Conservation (phyloP, 331 rosid species). For the Ulmus americana region DNA sequence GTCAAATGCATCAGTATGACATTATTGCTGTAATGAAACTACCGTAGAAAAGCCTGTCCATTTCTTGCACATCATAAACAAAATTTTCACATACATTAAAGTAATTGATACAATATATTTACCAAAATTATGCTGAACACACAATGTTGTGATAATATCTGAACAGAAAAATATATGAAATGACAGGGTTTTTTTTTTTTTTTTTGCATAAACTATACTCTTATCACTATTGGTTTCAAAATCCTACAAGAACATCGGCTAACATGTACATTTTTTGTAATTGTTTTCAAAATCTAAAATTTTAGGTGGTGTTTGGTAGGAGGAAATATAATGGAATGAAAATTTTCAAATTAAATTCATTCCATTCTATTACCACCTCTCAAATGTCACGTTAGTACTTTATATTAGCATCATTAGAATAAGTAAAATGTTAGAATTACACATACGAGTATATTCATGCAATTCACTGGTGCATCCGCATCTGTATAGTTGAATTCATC, state of each 20-base stretch:
- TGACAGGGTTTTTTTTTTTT: not conserved
- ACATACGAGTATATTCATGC: constrained; percentile 31
- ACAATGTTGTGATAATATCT: not conserved
- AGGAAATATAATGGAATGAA: no score
- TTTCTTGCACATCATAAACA: not conserved
- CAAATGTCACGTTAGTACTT: no score
- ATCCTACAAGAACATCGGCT: not conserved
- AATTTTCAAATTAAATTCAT: no score
- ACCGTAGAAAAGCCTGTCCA: not conserved
- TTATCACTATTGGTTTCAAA: not conserved
- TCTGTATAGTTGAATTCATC: constrained; percentile 30
- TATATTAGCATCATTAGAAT: not conserved
- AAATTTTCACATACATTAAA: not conserved
- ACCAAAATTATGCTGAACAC: not conserved
- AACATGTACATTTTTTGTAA: constrained; percentile 1
- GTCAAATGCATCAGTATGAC: constrained; percentile 1
- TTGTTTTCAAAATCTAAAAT: constrained; percentile 7
- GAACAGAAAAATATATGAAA: not conserved
- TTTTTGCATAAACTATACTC: not conserved
- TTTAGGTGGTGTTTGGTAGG: no score
- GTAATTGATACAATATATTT: not conserved
- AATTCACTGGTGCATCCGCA: constrained; percentile 26
- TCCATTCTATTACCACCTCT: no score
- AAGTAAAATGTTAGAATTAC: constrained; percentile 2
- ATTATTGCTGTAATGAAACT: not conserved